Conservation (phyloP, 805 yeast genomes). For the Yamadazyma tumulicola region DNA sequence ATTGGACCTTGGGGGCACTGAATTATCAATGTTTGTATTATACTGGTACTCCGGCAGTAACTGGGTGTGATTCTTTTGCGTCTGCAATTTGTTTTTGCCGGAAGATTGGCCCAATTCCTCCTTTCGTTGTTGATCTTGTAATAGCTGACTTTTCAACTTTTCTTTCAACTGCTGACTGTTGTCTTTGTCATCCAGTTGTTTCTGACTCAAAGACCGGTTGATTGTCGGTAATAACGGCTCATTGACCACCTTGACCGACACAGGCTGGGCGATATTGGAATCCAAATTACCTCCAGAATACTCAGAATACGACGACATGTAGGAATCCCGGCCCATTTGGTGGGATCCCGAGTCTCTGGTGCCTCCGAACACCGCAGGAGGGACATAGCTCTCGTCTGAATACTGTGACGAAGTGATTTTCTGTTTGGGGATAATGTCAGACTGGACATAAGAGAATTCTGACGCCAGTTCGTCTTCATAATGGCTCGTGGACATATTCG, state of each 20-base stretch:
- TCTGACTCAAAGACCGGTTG: constrained; percentile 11
- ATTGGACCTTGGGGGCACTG: constrained; percentile 38
- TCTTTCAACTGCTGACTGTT: too few relatives aligned
- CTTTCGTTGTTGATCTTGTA: constrained; percentile 1
- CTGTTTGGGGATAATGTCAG: constrained; percentile 6
- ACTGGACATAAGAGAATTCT: constrained; percentile 13
- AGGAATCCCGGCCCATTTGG: constrained; percentile 13
- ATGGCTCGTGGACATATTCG: constrained; percentile 6
- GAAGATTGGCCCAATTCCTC: constrained; percentile 1
- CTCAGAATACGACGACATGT: constrained; percentile 19
- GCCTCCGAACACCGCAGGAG: too few relatives aligned
- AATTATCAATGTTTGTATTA: constrained; percentile 31
- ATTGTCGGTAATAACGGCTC: constrained; percentile 13
- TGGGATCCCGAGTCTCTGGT: neutral
- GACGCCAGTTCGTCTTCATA: constrained; percentile 5
- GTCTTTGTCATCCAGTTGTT: too few relatives aligned
- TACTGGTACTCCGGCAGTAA: constrained; percentile 27
- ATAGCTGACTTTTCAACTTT: too few relatives aligned
- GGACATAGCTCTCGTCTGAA: neutral
- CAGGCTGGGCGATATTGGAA: constrained; percentile 19
- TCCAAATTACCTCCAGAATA: constrained; percentile 18
- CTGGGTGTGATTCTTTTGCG: constrained; percentile 9
- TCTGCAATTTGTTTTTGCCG: constrained; percentile 5
- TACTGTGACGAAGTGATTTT: constrained; percentile 1
- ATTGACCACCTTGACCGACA: constrained; percentile 18